phyloP scores from a whole-genome alignment of 495 filamentous ascomycete genomes.

The Hypoxylon rickii region DNA sequence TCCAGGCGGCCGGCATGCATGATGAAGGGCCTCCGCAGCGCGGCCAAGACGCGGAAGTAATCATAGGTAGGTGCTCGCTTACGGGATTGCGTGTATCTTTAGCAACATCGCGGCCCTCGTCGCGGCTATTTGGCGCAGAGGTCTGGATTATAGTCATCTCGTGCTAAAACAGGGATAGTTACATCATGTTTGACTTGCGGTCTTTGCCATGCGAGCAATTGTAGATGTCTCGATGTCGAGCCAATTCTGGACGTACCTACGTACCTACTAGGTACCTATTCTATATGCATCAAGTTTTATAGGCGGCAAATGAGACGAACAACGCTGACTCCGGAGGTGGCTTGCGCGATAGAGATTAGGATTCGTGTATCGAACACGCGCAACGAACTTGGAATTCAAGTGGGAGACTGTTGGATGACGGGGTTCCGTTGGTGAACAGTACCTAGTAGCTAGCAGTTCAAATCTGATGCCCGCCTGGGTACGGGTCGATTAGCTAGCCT shows the following conservation, averaged over 20 bases:
- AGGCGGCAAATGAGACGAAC: slow-evolving; percentile 23
- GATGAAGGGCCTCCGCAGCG: neutral
- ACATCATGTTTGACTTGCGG: slow-evolving; percentile 4
- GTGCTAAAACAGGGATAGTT: slow-evolving; percentile 3
- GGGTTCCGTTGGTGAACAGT: too few species aligned
- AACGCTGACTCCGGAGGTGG: neutral
- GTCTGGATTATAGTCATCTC: neutral
- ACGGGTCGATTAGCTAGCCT: neutral
- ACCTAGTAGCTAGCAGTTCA: too few species aligned
- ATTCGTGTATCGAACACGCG: too few species aligned
- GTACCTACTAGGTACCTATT: too few species aligned
- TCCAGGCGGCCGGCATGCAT: neutral
- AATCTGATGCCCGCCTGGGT: neutral
- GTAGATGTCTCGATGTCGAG: neutral
- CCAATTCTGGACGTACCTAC: neutral
- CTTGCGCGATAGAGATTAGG: slow-evolving; percentile 1
- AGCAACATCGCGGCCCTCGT: slow-evolving; percentile 2
- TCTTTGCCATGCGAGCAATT: slow-evolving; percentile 8
- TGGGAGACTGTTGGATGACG: too few species aligned
- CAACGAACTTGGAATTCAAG: too few species aligned
- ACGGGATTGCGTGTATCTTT: neutral
- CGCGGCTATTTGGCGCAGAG: slow-evolving; percentile 2
- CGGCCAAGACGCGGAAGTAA: neutral
- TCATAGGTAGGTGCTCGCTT: neutral
- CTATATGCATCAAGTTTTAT: neutral